Conservation (phyloP, 306 rosid species). For the Macrotyloma uniflorum region DNA sequence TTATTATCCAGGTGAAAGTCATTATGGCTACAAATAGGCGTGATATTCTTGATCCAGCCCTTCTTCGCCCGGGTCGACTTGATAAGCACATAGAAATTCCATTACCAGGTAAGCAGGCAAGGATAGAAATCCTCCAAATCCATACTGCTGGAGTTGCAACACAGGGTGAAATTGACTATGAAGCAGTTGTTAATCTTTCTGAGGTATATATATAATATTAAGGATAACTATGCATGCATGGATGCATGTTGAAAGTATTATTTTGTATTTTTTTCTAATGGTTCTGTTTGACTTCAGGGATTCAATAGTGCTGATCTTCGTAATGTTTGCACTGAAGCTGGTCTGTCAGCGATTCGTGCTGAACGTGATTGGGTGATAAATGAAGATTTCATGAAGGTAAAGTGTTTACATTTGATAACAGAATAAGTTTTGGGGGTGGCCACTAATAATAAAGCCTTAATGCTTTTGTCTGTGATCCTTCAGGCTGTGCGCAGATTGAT, state of each 20-base stretch:
- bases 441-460: not conserved
- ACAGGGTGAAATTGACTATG: constrained; percentile 36
- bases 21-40: constrained; percentile 41
- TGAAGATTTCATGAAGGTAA: constrained; percentile 40
- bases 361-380: constrained; percentile 33
- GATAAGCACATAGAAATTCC: constrained; percentile 36
- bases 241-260: not conserved
- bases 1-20: constrained; percentile 33
- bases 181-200: constrained; percentile 35
- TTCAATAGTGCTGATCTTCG: constrained; percentile 45
- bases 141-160: constrained; percentile 35
- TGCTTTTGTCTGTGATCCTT: constrained; percentile 24
- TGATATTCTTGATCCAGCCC: constrained; percentile 41
- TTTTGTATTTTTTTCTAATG: not conserved
- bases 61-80: constrained; percentile 35
- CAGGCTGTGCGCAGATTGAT: constrained; percentile 74
- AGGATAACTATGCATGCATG: not conserved
- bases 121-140: constrained; percentile 37
- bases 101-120: constrained; percentile 31
- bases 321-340: constrained; percentile 43
- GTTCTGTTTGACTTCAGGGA: constrained; percentile 28
- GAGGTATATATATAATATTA: not conserved
- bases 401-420: not conserved
- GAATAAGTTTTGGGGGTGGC: not conserved
- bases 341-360: constrained; percentile 26